Evolutionary conservation across 2,329 filamentous ascomycete species (phyloP).

Genomic region (Diaporthe capsici): DNA sequence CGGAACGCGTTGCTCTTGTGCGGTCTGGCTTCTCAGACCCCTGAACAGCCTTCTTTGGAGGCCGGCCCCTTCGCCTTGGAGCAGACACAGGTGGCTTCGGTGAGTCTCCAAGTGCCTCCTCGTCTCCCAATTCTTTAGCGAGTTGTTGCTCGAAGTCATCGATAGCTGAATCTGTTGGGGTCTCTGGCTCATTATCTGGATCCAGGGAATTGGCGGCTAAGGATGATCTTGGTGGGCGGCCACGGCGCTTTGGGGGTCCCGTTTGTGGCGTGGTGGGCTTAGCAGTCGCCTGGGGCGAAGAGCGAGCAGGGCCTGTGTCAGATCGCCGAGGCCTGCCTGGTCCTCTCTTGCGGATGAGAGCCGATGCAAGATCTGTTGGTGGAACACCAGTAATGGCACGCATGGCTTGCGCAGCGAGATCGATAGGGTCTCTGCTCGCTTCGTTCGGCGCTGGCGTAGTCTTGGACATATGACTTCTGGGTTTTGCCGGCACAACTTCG

Average conservation of each 20-base stretch:
- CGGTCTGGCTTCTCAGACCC: neutral
- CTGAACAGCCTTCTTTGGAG: constrained; percentile 44
- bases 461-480: constrained; percentile 39
- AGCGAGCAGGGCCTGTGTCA: constrained; percentile 37
- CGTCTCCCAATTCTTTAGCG: constrained; percentile 49
- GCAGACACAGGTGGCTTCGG: constrained; percentile 4
- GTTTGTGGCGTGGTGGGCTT: constrained; percentile 35
- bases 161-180: constrained; percentile 43
- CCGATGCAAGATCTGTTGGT: neutral
- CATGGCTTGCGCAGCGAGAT: constrained; percentile 52
- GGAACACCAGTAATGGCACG: constrained; percentile 46
- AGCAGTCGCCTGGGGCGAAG: constrained; percentile 36
- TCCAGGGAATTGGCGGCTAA: constrained; percentile 36
- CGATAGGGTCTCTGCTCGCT: constrained; percentile 47
- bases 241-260: constrained; percentile 41
- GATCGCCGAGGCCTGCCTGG: constrained; percentile 51
- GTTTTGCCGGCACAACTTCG: constrained; percentile 49
- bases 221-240: constrained; percentile 42
- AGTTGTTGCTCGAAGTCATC: constrained; percentile 55
- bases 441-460: constrained; percentile 35
- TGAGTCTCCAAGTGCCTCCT: constrained; percentile 2
- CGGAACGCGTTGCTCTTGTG: constrained; percentile 4
- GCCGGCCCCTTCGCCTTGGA: constrained; percentile 52
- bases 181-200: constrained; percentile 39
- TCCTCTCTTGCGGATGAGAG: constrained; percentile 37